phyloP scores from a whole-genome alignment of 2,329 filamentous ascomycete genomes.

The Sclerotinia spermophila region DNA sequence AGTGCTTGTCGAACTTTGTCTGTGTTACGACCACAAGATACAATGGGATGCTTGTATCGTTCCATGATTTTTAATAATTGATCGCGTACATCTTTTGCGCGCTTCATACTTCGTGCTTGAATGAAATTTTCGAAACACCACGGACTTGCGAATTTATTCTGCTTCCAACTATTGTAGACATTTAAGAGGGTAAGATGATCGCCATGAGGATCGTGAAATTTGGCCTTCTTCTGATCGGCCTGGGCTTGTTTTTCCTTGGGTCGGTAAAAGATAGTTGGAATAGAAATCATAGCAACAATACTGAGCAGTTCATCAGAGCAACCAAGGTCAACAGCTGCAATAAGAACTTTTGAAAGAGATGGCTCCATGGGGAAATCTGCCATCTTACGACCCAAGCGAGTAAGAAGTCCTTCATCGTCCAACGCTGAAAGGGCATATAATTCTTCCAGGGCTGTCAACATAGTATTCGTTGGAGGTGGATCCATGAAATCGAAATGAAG shows the following conservation, averaged over 20 bases:
- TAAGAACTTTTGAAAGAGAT: constrained; percentile 82
- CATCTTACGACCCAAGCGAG: constrained; percentile 91
- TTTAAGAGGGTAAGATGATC: constrained; percentile 95
- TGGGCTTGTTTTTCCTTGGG: constrained; percentile 96
- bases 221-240: constrained; percentile 95
- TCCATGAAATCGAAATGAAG: constrained; percentile 99
- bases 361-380: constrained; percentile 99
- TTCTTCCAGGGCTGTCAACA: constrained; percentile 94
- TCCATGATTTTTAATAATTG: constrained; percentile 94
- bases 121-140: constrained; percentile 99
- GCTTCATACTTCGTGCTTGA: constrained; percentile 81
- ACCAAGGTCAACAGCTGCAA: constrained; percentile 78
- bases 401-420: constrained; percentile 92
- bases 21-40: constrained; percentile 84
- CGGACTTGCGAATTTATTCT: constrained; percentile 71
- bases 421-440: constrained; percentile 87
- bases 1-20: constrained; percentile 83
- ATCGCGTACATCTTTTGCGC: constrained; percentile 86
- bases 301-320: constrained; percentile 93
- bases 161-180: constrained; percentile 97
- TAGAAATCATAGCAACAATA: constrained; percentile 91
- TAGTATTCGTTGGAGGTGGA: constrained; percentile 93
- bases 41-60: constrained; percentile 76
- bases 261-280: constrained; percentile 84
- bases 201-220: constrained; percentile 92